Base-by-base conservation (phyloP, 1,284 basidiomycete species). In the Microbotryum silenes-acaulis region DNA sequence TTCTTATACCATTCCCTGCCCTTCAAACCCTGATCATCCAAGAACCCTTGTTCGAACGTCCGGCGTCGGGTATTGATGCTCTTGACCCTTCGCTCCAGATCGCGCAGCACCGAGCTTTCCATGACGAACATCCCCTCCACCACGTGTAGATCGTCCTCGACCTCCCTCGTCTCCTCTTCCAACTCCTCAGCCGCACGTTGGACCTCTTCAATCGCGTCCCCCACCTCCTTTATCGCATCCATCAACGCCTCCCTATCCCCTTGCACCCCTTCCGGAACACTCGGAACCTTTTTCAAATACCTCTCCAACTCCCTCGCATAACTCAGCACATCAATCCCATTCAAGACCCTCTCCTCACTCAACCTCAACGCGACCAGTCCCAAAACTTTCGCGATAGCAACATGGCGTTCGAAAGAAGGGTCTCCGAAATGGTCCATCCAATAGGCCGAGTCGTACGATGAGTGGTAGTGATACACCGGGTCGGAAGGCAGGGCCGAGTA, bases 21-120 rank as follows among this genome's bases (percentile, higher is more conserved):
- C 54, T 74, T 85, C 55, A 89, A 79, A 0, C 93, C 93, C 23
- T 81, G 81, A 69, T 87, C 79, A 6, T 84, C 84, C 69, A 94
- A 85, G 76, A 97, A 91, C 12, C 89, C 90, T 58, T 81, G 81
- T 75, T 97, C 93, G 70, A 94, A 94, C 4, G 76, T 72, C 42
- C 81, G 78, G 42, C 93, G 77, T 74, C 85, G 86, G 75, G 80
- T 78, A 75, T 96, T 96, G 55, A 85, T 81, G 37, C 65, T 73
- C 49, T 80, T 79, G 47, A 93, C 81, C 46, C 84, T 81, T 16
- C 37, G 37, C 16, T 42, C 37, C 14, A 42, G 37, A 18, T 42
- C 37, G 37, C 16, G 12, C 37, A 42, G 5, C 16, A 42, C 12
- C 16, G 14, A 16, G 12, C 37, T 42, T 18, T 42, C 37, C 12